A percentile compares a stretch with the other conserved stretches of the same genome.
Conservation (phyloP, 495 filamentous ascomycete species). For the Choiromyces venosus region DNA sequence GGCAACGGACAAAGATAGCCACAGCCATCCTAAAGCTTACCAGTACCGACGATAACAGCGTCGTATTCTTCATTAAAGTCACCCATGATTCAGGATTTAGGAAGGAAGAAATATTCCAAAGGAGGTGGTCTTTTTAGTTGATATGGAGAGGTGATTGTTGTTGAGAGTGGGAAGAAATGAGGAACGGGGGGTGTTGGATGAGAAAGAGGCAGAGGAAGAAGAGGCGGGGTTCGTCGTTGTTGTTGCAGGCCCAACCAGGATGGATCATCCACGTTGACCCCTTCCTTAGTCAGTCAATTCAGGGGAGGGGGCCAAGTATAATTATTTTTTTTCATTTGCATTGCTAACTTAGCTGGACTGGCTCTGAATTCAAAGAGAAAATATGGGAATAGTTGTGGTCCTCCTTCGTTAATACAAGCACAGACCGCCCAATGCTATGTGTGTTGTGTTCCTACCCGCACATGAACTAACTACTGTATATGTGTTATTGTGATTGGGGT, state of each 20-base stretch:
- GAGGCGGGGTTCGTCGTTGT: slow-evolving; percentile 32
- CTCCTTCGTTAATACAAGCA: neutral
- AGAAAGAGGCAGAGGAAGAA: slow-evolving; percentile 1
- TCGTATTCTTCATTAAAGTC: slow-evolving; percentile 97
- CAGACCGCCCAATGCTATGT: neutral
- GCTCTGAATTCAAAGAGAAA: neutral
- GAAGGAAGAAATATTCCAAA: neutral
- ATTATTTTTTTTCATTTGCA: too few species aligned
- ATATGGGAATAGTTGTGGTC: neutral
- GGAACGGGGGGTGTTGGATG: slow-evolving; percentile 6
- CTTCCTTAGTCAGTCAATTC: neutral
- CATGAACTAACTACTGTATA: neutral
- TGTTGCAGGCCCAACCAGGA: neutral
- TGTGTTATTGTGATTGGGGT: neutral
- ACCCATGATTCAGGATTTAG: slow-evolving; percentile 60
- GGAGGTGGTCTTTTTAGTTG: neutral
- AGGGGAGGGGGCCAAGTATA: too few species aligned
- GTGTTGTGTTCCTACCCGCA: neutral
- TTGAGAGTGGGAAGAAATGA: slow-evolving; percentile 2
- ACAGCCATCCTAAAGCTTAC: slow-evolving; percentile 54
- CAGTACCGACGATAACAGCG: slow-evolving; percentile 95
- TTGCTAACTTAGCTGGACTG: neutral
- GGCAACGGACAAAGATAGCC: neutral
- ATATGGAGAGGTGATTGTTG: neutral
- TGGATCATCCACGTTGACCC: neutral